Evolutionary conservation across 225 moss, liverwort and hornwort species (phyloP), one percentile per base, ranked within the genome.

Genomic region (Ulota crispa): DNA sequence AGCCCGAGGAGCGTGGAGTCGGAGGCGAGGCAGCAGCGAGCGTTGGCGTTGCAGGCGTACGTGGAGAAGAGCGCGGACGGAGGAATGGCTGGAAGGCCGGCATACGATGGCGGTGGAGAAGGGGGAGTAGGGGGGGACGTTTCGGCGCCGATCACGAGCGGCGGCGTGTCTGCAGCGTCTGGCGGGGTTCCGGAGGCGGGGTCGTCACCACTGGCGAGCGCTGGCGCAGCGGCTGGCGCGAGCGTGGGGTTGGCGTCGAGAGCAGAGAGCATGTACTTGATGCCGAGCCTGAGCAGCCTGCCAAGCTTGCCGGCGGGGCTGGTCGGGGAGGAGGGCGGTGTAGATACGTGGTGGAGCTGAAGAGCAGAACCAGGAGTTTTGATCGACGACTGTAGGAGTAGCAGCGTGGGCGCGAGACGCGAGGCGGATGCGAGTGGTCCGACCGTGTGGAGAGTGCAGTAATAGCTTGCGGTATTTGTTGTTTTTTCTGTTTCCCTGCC

Each of bases 291-390:
- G 61, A 60, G 76, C 10, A 82, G 85, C 0, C 71, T 91, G 28
- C 88, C 90, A 9, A 87, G 88, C 72, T 61, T 92, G 43, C 86
- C 86, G 4, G 68, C 86, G 4, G 88, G 90, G 8, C 11, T 91
- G 57, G 90, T 86, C 5, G 86, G 86, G 36, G 92, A 88, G 43
- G 90, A 74, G 64, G 70, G 72, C 36, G 88, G 83, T 77, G 88
- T 90, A 73, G 89, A 92, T 81, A 81, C 86, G 55, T 92, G 92
- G 92, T 92, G 92, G 92, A 88, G 81, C 9, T 92, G 80, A 89
- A 34, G 56, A 41, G 37, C 24, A 75, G 65, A 14, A 30, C 27
- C 23, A 2, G 9, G 7, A 20, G 80, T 88, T 80, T 78, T 80
- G 80, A 84, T 72, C 37, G 70, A 56, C 1, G 63, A 41, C 19